phyloP scores from a whole-genome alignment of 805 yeast genomes.

The Zygosaccharomyces siamensis region DNA sequence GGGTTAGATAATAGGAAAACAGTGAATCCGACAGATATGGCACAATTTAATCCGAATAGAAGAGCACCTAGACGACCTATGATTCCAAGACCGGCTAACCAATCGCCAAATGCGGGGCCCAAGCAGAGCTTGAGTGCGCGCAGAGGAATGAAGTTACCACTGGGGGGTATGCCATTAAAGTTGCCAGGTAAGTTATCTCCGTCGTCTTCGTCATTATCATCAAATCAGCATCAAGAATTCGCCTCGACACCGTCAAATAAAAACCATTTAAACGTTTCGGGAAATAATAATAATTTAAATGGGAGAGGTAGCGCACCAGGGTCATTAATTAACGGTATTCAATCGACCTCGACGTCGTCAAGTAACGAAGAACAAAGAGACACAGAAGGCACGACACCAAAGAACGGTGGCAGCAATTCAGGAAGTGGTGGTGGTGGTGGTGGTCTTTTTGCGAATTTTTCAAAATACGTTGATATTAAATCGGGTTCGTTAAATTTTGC shows the following conservation, averaged over 20 bases:
- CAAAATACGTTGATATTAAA: slow-evolving; percentile 84
- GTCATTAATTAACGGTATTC: slow-evolving; percentile 28
- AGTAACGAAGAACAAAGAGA: slow-evolving; percentile 25
- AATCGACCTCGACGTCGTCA: slow-evolving; percentile 34
- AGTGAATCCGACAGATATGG: slow-evolving; percentile 7
- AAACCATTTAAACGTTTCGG: slow-evolving; percentile 8
- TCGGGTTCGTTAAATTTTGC: slow-evolving; percentile 89
- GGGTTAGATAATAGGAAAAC: slow-evolving; percentile 19
- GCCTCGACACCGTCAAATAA: slow-evolving; percentile 28
- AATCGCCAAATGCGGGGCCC: slow-evolving; percentile 68
- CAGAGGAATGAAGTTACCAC: slow-evolving; percentile 72
- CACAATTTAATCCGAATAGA: slow-evolving; percentile 26
- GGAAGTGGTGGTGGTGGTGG: slow-evolving; percentile 31
- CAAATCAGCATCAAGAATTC: slow-evolving; percentile 27
- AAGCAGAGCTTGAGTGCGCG: slow-evolving; percentile 77
- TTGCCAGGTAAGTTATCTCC: slow-evolving; percentile 17
- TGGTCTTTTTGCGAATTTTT: slow-evolving; percentile 76
- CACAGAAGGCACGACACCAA: slow-evolving; percentile 29
- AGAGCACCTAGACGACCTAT: slow-evolving; percentile 29
- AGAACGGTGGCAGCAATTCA: slow-evolving; percentile 14
- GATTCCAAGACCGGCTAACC: slow-evolving; percentile 51
- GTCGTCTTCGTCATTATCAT: slow-evolving; percentile 14
- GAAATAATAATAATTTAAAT: slow-evolving; percentile 9
- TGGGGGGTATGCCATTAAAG: slow-evolving; percentile 34
- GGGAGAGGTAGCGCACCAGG: slow-evolving; percentile 32